Conservation (phyloP, 176 grass and related monocot species). For the Alloteropsis semialata region DNA sequence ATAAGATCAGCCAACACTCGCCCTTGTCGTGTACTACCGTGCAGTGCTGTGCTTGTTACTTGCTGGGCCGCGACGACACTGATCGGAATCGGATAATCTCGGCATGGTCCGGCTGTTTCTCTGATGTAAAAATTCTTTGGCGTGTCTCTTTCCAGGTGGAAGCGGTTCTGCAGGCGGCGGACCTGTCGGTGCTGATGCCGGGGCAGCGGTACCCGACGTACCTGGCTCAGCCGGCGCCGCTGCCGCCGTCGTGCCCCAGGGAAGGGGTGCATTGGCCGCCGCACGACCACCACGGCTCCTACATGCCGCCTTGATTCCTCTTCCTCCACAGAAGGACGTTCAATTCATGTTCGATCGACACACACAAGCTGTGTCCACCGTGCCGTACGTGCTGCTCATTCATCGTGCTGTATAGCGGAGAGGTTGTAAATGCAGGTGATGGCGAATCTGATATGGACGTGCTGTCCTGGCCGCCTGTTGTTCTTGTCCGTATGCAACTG, state of each 20-base stretch:
- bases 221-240: constrained; percentile 78
- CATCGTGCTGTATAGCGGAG: background rate
- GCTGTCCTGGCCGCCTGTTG: background rate
- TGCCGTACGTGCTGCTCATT: background rate
- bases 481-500: background rate
- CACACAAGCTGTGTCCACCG: background rate
- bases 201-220: constrained; percentile 81
- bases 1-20: background rate
- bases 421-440: constrained; percentile 18
- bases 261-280: constrained; percentile 92
- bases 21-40: background rate
- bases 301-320: constrained; percentile 36
- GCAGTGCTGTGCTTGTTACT: background rate
- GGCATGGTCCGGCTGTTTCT: background rate
- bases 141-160: constrained; percentile 33
- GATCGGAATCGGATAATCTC: background rate
- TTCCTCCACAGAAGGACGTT: background rate
- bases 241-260: constrained; percentile 61
- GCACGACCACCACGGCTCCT: constrained; percentile 51
- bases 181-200: constrained; percentile 90
- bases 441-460: background rate
- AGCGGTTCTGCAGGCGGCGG: constrained; percentile 19
- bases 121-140: background rate
- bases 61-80: background rate
- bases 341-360: background rate